phyloP scores from a whole-genome alignment of 2,329 filamentous ascomycete genomes.

The Thelonectria discophora region DNA sequence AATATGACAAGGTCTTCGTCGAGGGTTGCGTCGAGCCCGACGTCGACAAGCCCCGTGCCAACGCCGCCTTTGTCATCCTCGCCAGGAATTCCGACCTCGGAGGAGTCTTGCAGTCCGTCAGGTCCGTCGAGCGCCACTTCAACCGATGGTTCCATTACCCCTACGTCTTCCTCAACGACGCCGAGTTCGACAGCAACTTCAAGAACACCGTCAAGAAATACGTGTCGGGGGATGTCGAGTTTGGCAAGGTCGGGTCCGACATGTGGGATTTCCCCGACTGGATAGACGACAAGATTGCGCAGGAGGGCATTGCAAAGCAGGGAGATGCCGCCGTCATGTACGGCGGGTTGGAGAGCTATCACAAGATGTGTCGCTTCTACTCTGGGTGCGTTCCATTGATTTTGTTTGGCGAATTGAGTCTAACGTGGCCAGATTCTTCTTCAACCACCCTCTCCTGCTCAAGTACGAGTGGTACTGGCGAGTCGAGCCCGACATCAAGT shows the following conservation, averaged over 20 bases:
- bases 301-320: constrained; percentile 96
- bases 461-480: constrained; percentile 99
- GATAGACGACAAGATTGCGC: constrained; percentile 92
- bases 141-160: constrained; percentile 99
- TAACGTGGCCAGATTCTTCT: constrained; percentile 76
- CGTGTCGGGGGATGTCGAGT: constrained; percentile 87
- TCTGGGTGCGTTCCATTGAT: constrained; percentile 73
- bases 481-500: constrained; percentile 98
- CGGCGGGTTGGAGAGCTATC: constrained; percentile 97
- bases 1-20: constrained; percentile 96
- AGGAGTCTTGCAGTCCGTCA: constrained; percentile 94
- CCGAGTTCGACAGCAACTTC: constrained; percentile 95
- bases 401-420: constrained; percentile 26
- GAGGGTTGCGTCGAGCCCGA: constrained; percentile 87
- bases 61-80: constrained; percentile 94
- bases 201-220: constrained; percentile 88
- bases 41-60: constrained; percentile 81
- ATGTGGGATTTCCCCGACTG: constrained; percentile 99
- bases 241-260: constrained; percentile 87
- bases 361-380: constrained; percentile 99
- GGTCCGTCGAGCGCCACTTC: constrained; percentile 98
- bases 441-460: constrained; percentile 91
- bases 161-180: constrained; percentile 98
- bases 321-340: constrained; percentile 99
- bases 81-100: constrained; percentile 96